Percentiles rank a stretch among this genome's conserved stretches.
Evolutionary conservation across 805 yeast genomes (phyloP).

Genomic region (Starmerella ratchasimensis): DNA sequence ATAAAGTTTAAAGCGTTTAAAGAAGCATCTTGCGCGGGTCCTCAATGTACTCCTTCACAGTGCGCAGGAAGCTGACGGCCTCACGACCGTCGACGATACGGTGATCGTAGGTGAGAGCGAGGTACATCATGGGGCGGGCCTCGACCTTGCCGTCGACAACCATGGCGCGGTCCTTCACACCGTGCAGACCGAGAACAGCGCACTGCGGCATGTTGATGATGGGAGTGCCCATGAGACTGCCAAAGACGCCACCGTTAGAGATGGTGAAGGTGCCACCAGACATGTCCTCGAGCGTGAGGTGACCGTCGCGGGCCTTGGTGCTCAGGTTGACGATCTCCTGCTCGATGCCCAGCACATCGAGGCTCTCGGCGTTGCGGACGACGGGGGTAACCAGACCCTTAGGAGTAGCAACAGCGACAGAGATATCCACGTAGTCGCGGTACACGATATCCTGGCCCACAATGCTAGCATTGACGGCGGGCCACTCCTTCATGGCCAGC

Average conservation of each 20-base stretch:
- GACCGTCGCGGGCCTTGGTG: conserved; percentile 90
- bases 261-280: conserved; percentile 98
- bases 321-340: conserved; percentile 70
- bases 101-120: conserved; percentile 96
- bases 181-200: conserved; percentile 94
- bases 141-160: conserved; percentile 92
- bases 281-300: conserved; percentile 95
- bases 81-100: conserved; percentile 97
- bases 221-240: conserved; percentile 95
- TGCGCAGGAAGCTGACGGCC: conserved; percentile 92
- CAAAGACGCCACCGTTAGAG: conserved; percentile 98
- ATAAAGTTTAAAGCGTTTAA: no score
- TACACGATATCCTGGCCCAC: conserved; percentile 63
- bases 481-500: conserved; percentile 85
- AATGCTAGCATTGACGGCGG: conserved; percentile 90
- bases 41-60: conserved; percentile 91
- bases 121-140: conserved; percentile 98
- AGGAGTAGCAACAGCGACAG: conserved; percentile 97
- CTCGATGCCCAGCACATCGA: conserved; percentile 79
- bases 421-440: conserved; percentile 92
- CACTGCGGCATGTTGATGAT: conserved; percentile 97
- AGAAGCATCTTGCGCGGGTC: conserved; percentile 97
- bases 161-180: conserved; percentile 94
- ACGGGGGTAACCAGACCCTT: conserved; percentile 98
- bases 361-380: conserved; percentile 89